phyloP scores from a whole-genome alignment of 75 land plant genomes.

The Sequoia sempervirens region DNA sequence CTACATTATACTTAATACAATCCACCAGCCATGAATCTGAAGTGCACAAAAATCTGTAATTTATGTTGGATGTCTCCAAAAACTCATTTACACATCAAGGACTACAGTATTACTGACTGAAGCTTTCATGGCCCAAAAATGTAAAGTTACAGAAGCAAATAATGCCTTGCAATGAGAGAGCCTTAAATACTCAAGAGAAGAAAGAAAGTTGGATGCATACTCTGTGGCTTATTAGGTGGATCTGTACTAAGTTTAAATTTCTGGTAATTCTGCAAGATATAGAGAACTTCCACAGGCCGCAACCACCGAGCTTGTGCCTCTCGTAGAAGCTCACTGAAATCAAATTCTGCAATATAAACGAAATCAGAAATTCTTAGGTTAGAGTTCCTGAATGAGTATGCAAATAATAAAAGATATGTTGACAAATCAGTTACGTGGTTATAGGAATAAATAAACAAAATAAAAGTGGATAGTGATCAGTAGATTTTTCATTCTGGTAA shows the following conservation, averaged over 20 bases:
- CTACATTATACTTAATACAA: not conserved
- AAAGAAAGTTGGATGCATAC: constrained; percentile 23
- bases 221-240: constrained; percentile 60
- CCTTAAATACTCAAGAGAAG: not conserved
- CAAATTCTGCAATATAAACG: constrained; percentile 13
- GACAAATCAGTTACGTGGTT: not conserved
- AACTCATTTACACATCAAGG: not conserved
- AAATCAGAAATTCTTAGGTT: not conserved
- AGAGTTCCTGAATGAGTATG: not conserved
- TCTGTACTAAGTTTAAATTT: constrained; percentile 40
- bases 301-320: constrained; percentile 1
- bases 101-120: not conserved
- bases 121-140: not conserved
- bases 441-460: not conserved
- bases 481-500: not conserved
- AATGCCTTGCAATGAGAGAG: not conserved
- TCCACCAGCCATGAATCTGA: not conserved
- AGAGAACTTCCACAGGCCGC: constrained; percentile 72
- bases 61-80: not conserved
- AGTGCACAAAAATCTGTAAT: not conserved
- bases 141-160: not conserved
- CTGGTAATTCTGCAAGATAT: constrained; percentile 64
- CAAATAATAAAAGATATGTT: not conserved
- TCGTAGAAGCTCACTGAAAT: too few relatives aligned
- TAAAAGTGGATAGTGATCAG: not conserved